Percentiles rank a stretch among this genome's conserved stretches.
These are phyloP conservation scores for Podospora pseudocomata DNA, from an alignment of 495 filamentous ascomycete species.

Conservation along the genomic window DNA sequence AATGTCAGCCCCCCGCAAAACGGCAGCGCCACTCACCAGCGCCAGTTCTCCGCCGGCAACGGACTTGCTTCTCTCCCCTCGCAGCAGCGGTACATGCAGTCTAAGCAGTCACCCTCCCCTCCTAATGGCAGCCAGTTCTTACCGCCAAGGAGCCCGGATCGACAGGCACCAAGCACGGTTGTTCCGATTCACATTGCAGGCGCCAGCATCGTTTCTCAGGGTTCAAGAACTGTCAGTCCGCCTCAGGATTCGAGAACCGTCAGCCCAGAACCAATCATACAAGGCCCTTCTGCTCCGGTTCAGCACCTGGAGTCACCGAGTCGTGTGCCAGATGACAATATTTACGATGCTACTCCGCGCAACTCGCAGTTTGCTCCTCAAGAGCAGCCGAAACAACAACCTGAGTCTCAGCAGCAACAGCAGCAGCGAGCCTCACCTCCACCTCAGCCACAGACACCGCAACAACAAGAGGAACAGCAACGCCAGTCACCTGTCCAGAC, in stretches of 20 bases:
- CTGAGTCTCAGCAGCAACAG: slow-evolving; percentile 3
- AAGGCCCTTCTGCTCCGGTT: background rate
- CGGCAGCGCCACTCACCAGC: background rate
- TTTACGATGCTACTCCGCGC: slow-evolving; percentile 46
- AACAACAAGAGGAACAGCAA: slow-evolving; percentile 7
- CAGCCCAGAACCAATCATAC: background rate
- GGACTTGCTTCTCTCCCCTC: slow-evolving; percentile 24
- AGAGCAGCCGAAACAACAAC: background rate
- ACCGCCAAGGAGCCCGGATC: slow-evolving; percentile 3
- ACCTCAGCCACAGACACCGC: background rate
- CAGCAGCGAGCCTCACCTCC: background rate
- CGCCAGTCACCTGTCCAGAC: background rate
- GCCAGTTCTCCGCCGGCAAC: slow-evolving; percentile 9
- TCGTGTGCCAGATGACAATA: slow-evolving; percentile 34
- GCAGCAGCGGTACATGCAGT: slow-evolving; percentile 16
- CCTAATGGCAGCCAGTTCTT: slow-evolving; percentile 10
- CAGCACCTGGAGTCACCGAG: slow-evolving; percentile 10
- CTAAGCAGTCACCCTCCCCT: slow-evolving; percentile 9
- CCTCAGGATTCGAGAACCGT: slow-evolving; percentile 15
- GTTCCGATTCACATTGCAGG: background rate
- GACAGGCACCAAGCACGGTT: background rate
- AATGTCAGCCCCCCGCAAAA: background rate
- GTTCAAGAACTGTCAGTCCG: slow-evolving; percentile 27
- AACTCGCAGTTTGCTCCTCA: slow-evolving; percentile 15
- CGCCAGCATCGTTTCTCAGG: slow-evolving; percentile 2